Evolutionary conservation across 129 eudicot genomes (phyloP), one percentile per base, ranked within the genome.

Genomic region (Tagetes patula): DNA sequence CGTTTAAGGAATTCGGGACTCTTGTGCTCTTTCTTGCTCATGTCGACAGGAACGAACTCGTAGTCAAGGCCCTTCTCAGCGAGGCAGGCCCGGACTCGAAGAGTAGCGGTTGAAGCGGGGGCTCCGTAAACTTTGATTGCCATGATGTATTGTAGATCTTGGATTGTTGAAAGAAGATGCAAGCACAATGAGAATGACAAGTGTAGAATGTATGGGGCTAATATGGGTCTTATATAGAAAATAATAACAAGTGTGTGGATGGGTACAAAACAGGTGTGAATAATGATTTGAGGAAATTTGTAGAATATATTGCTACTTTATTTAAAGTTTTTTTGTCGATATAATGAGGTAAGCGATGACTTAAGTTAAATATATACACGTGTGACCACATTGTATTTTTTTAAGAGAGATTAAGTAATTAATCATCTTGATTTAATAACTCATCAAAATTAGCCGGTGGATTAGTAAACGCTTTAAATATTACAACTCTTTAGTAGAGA

Each of bases 41-140:
- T 39, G 59, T 87, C 53, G n/a, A 87, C 43, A 0, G 4, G 69
- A 58, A 87, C 70, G 10, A 75, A 59, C 75, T 87, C 87, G 27
- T 46, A 87, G 0, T 78, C 81, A n/a, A 87, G 74, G 10, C 53
- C 89, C 74, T 87, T 87, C 65, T 87, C 94, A 38, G 84, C 49
- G 34, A 85, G 84, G 70, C 78, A 74, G 32, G 89, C 87, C 31
- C 62, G 27, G 13, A 85, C 87, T 50, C 87, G 81, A 53, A 69
- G 36, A 8, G 84, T 69, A 13, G 87, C 74, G 73, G 88, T 75
- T 20, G 95, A 83, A 45, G 76, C 27, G 3, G 10, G 3, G 59
- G 43, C 46, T 34, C 88, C 95, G 47, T 80, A 82, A 32, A 88
- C 70, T 59, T 85, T 85, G 38, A 87, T 75, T 6, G 79, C 82